These are phyloP conservation scores for Stygiomarasmius scandens DNA, from an alignment of 1,284 basidiomycete species.

Conservation along the genomic window DNA sequence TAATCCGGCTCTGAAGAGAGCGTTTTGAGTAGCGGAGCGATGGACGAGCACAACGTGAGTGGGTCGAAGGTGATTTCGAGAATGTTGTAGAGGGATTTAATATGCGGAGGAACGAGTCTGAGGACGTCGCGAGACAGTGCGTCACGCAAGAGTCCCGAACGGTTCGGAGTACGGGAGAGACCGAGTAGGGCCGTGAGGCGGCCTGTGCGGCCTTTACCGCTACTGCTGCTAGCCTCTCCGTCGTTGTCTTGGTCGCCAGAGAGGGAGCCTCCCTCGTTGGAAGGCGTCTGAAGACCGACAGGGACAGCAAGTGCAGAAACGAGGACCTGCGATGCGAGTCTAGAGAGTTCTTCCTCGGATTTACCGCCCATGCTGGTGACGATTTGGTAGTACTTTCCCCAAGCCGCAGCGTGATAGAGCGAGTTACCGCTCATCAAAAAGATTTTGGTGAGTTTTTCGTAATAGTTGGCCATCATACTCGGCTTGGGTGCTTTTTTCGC, in stretches of 20 bases:
- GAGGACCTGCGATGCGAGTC: slow-evolving; percentile 90
- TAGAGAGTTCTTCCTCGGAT: slow-evolving; percentile 78
- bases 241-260: too few relatives aligned
- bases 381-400: slow-evolving; percentile 83
- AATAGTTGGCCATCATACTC: slow-evolving; percentile 99
- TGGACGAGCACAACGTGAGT: slow-evolving; percentile 81
- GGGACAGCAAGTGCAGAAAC: slow-evolving; percentile 94
- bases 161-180: slow-evolving; percentile 84
- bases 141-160: slow-evolving; percentile 83
- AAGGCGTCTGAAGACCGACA: slow-evolving; percentile 73
- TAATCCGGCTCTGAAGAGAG: slow-evolving; percentile 54
- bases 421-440: slow-evolving; percentile 94
- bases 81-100: slow-evolving; percentile 87
- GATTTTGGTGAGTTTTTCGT: slow-evolving; percentile 96
- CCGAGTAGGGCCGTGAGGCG: slow-evolving; percentile 88
- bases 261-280: too few relatives aligned
- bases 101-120: slow-evolving; percentile 74
- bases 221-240: too few relatives aligned
- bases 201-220: slow-evolving; percentile 74
- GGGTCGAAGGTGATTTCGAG: slow-evolving; percentile 97
- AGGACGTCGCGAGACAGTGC: slow-evolving; percentile 89
- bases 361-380: slow-evolving; percentile 69
- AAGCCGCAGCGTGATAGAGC: slow-evolving; percentile 96
- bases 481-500: slow-evolving; percentile 91
- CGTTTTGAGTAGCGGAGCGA: slow-evolving; percentile 79